A percentile compares a stretch with the other conserved stretches of the same genome.
phyloP scores from a whole-genome alignment of 805 yeast genomes.

The Metschnikowia gruessii region DNA sequence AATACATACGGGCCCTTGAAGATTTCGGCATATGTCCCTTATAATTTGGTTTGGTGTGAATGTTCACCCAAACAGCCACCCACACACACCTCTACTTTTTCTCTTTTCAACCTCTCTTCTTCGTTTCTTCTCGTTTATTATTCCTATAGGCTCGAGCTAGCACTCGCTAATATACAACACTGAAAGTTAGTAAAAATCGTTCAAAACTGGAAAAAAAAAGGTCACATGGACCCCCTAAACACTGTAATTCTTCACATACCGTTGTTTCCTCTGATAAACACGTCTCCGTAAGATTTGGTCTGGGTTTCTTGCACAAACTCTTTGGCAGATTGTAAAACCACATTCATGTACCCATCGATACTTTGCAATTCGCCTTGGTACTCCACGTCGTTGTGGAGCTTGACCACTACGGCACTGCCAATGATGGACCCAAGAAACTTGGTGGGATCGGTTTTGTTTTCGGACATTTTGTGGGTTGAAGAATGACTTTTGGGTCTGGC shows the following conservation, averaged over 20 bases:
- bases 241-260: conserved; percentile 47
- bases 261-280: conserved; percentile 83
- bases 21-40: too few species aligned
- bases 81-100: too few species aligned
- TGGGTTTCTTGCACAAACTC: conserved; percentile 55
- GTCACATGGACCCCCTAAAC: too few species aligned
- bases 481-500: background rate
- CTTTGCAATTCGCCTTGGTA: conserved; percentile 66
- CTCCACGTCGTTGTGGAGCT: conserved; percentile 81
- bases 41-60: too few species aligned
- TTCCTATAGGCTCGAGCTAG: conserved; percentile 5
- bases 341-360: conserved; percentile 96
- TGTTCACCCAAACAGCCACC: too few species aligned
- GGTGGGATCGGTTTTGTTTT: conserved; percentile 57
- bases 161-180: conserved; percentile 42
- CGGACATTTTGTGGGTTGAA: conserved; percentile 12
- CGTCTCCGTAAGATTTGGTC: conserved; percentile 62
- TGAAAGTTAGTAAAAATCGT: conserved; percentile 29
- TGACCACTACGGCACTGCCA: conserved; percentile 78
- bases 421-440: conserved; percentile 74
- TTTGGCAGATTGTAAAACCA: conserved; percentile 74
- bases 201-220: too few species aligned
- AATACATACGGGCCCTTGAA: too few species aligned
- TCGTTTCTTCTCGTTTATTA: conserved; percentile 3
- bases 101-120: background rate